A percentile compares a stretch with the other conserved stretches of the same genome.
Conservation (phyloP, 495 filamentous ascomycete species). For the Diplogelasinospora grovesii region DNA sequence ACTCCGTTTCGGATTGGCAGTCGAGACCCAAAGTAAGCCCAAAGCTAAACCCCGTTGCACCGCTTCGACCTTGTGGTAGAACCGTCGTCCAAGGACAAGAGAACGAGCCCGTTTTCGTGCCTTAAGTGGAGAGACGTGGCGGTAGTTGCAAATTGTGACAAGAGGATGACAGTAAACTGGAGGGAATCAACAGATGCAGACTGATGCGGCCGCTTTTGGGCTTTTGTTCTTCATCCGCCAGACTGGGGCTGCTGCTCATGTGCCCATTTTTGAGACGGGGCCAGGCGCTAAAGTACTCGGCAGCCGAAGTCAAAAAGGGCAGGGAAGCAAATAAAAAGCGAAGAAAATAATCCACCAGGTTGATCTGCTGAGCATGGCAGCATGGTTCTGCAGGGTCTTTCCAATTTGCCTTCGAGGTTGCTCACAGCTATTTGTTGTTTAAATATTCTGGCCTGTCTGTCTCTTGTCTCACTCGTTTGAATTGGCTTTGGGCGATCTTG, state of each 20-base stretch:
- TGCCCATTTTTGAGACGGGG: constrained; percentile 17
- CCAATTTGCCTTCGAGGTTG: constrained; percentile 6
- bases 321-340: not conserved
- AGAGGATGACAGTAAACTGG: not conserved
- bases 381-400: constrained; percentile 14
- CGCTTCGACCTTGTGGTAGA: too few relatives aligned
- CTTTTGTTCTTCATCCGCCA: constrained; percentile 18
- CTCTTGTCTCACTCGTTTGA: too few relatives aligned
- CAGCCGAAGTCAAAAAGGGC: constrained; percentile 15
- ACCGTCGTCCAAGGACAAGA: too few relatives aligned
- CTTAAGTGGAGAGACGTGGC: constrained; percentile 1
- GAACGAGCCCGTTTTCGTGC: too few relatives aligned
- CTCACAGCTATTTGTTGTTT: too few relatives aligned
- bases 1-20: too few relatives aligned
- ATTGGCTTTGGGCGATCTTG: too few relatives aligned
- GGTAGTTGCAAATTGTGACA: not conserved
- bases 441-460: too few relatives aligned
- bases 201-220: constrained; percentile 10
- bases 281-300: constrained; percentile 19
- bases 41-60: too few relatives aligned
- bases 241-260: constrained; percentile 20
- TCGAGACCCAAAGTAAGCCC: too few relatives aligned
- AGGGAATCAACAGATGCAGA: constrained; percentile 6
- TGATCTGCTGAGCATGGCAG: constrained; percentile 18
- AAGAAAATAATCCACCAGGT: not conserved